Evolutionary conservation across 768 basidiomycete genomes (phyloP).

Genomic region (Tricholoma hemisulphureum): DNA sequence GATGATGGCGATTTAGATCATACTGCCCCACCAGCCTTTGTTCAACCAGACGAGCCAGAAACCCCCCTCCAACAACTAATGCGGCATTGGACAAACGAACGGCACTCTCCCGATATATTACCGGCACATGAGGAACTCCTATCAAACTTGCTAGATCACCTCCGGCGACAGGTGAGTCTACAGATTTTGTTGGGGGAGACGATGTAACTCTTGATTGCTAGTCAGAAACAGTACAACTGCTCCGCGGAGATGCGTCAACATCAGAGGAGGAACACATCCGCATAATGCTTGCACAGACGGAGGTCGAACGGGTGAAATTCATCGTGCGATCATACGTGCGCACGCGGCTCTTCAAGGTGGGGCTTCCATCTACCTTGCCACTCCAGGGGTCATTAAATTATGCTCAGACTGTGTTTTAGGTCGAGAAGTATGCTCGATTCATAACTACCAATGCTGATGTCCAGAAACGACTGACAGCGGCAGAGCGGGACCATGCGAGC

Average conservation of each 20-base stretch:
- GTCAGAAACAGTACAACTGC: slow-evolving; percentile 74
- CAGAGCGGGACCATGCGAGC: slow-evolving; percentile 79
- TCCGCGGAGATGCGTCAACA: slow-evolving; percentile 78
- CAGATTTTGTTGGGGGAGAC: neutral
- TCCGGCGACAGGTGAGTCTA: slow-evolving; percentile 72
- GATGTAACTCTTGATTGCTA: slow-evolving; percentile 29
- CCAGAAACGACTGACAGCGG: slow-evolving; percentile 77
- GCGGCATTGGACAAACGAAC: slow-evolving; percentile 84
- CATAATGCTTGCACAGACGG: slow-evolving; percentile 91
- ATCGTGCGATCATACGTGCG: slow-evolving; percentile 87
- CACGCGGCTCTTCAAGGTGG: slow-evolving; percentile 81
- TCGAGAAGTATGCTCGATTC: slow-evolving; percentile 83
- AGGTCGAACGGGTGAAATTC: slow-evolving; percentile 92
- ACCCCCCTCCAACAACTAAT: slow-evolving; percentile 69
- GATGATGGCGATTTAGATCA: slow-evolving; percentile 40
- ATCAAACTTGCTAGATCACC: slow-evolving; percentile 65
- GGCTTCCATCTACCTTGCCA: slow-evolving; percentile 13
- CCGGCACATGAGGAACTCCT: slow-evolving; percentile 71
- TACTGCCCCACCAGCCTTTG: slow-evolving; percentile 14
- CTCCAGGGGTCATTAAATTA: slow-evolving; percentile 14
- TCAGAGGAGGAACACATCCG: slow-evolving; percentile 93
- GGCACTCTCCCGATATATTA: slow-evolving; percentile 77
- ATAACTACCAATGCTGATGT: slow-evolving; percentile 69
- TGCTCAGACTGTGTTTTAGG: slow-evolving; percentile 45
- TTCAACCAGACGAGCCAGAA: slow-evolving; percentile 33